Conservation (phyloP, 2,329 filamentous ascomycete species). For the Chaetomium sp. region DNA sequence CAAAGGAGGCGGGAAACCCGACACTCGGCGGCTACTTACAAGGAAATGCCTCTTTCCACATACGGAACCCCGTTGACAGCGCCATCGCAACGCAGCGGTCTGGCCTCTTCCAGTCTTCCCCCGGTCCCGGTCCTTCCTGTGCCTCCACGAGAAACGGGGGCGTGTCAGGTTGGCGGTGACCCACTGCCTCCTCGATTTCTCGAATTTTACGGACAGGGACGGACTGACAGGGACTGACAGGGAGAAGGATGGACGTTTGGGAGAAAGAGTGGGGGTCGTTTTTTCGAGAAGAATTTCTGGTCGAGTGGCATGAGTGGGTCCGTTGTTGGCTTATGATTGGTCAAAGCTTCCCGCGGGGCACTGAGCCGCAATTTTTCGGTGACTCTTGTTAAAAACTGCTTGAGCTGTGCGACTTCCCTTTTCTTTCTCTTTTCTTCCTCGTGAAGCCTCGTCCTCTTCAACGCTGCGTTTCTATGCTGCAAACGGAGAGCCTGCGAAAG, state of each 20-base stretch:
- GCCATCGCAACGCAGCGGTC: constrained; percentile 8
- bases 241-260: not conserved
- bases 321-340: constrained; percentile 9
- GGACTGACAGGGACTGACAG: too few relatives aligned
- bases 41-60: not conserved
- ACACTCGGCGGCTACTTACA: not conserved
- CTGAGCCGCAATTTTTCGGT: constrained; percentile 32
- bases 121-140: constrained; percentile 1
- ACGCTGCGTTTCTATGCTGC: constrained; percentile 92
- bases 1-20: not conserved
- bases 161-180: constrained; percentile 17
- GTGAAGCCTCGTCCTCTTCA: constrained; percentile 71
- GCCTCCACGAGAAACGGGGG: constrained; percentile 1
- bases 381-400: constrained; percentile 29
- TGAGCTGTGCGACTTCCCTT: constrained; percentile 35
- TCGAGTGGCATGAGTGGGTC: not conserved
- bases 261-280: constrained; percentile 17
- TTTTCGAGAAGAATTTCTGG: constrained; percentile 1
- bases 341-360: not conserved
- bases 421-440: constrained; percentile 41
- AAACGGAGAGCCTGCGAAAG: constrained; percentile 58
- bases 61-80: not conserved
- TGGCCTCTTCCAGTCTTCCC: not conserved
- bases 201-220: constrained; percentile 7
- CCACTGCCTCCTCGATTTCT: constrained; percentile 3